phyloP scores from a whole-genome alignment of 2,329 filamentous ascomycete genomes.

The Cercospora nicotianae region DNA sequence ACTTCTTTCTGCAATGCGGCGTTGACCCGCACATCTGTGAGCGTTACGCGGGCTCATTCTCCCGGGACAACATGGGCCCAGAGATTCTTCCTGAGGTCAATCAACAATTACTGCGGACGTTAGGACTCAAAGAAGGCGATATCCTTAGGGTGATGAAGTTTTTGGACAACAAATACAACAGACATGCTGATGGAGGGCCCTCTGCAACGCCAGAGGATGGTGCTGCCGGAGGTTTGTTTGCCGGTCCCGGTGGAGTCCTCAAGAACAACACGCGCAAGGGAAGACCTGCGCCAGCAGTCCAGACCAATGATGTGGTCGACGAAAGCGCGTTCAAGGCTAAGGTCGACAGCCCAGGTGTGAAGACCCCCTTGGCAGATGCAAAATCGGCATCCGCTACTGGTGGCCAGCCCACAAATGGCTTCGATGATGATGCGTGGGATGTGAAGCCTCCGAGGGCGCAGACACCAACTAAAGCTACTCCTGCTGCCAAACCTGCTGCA shows the following conservation, averaged over 20 bases:
- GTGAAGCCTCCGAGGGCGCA: conserved; percentile 75
- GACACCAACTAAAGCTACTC: conserved; percentile 42
- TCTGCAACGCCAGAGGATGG: conserved; percentile 60
- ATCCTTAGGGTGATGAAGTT: conserved; percentile 93
- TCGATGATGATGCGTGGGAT: conserved; percentile 97
- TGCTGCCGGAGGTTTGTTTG: conserved; percentile 72
- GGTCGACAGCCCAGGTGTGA: conserved; percentile 46
- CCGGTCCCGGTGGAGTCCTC: conserved; percentile 84
- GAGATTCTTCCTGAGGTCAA: conserved; percentile 88
- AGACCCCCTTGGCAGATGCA: conserved; percentile 45
- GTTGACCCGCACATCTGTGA: conserved; percentile 92
- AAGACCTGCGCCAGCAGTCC: conserved; percentile 80
- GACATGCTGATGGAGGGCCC: conserved; percentile 48
- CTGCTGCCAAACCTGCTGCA: conserved; percentile 29
- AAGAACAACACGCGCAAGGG: conserved; percentile 94
- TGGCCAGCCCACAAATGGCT: conserved; percentile 58
- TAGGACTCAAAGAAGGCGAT: conserved; percentile 94
- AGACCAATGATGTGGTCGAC: conserved; percentile 83
- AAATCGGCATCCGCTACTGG: conserved; percentile 48
- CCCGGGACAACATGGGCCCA: conserved; percentile 92
- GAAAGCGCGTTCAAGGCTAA: conserved; percentile 77
- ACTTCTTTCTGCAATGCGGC: conserved; percentile 92
- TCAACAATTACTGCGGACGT: conserved; percentile 73
- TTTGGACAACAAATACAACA: conserved; percentile 76
- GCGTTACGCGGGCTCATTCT: conserved; percentile 86